phyloP scores from a whole-genome alignment of 2,329 filamentous ascomycete species.

The Drechmeria coniospora region DNA sequence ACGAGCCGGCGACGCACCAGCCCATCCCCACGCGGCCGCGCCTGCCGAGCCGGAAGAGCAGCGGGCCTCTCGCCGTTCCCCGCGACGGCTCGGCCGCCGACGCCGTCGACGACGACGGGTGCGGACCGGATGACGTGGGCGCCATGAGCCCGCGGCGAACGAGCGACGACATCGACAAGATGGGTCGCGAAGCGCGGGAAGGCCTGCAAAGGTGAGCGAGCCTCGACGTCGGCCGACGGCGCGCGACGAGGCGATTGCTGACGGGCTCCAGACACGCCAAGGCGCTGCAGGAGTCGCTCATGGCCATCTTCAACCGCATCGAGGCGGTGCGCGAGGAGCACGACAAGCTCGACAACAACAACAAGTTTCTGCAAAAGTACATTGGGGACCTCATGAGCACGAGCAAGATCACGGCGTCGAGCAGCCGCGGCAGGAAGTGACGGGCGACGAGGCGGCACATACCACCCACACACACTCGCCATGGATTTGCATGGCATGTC shows the following conservation, averaged over 20 bases:
- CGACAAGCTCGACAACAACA: slow-evolving; percentile 91
- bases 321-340: slow-evolving; percentile 90
- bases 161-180: slow-evolving; percentile 75
- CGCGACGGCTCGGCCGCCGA: slow-evolving; percentile 61
- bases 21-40: slow-evolving; percentile 46
- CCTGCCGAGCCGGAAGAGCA: slow-evolving; percentile 60
- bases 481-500: too few species aligned
- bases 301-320: slow-evolving; percentile 83
- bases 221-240: not conserved
- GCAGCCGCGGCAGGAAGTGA: slow-evolving; percentile 38
- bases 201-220: slow-evolving; percentile 39
- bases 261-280: slow-evolving; percentile 57
- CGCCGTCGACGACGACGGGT: slow-evolving; percentile 55
- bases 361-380: slow-evolving; percentile 95
- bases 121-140: slow-evolving; percentile 75
- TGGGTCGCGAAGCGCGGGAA: slow-evolving; percentile 67
- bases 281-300: slow-evolving; percentile 72
- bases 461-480: too few species aligned
- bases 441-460: not conserved
- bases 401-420: slow-evolving; percentile 52
- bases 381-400: slow-evolving; percentile 90
- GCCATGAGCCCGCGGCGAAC: slow-evolving; percentile 90
- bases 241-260: not conserved
- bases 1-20: slow-evolving; percentile 28
- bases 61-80: slow-evolving; percentile 68